Conservation (phyloP, 192 early-diverging fungal species). For the Linnemannia schmuckeri region DNA sequence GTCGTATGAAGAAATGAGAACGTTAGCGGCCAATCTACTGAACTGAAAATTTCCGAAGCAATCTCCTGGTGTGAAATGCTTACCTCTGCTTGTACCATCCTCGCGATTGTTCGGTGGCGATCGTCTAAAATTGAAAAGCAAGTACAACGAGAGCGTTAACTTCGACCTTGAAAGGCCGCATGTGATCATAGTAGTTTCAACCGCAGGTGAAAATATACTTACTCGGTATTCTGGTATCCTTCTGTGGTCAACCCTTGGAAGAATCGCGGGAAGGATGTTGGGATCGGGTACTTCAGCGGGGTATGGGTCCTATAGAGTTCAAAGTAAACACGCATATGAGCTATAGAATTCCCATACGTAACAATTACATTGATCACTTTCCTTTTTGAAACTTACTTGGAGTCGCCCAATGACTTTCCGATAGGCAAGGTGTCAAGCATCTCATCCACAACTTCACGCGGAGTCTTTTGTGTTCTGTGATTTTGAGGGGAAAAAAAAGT, state of each 20-base stretch:
- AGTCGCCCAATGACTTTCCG: constrained; percentile 46
- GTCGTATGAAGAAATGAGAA: too few relatives aligned
- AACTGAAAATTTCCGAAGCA: neutral
- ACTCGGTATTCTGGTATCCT: constrained; percentile 36
- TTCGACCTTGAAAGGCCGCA: neutral
- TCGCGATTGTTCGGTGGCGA: constrained; percentile 26
- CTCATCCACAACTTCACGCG: constrained; percentile 37
- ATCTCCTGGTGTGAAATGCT: neutral
- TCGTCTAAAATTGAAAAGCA: neutral
- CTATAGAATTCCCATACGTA: neutral
- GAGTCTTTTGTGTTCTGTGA: constrained; percentile 31
- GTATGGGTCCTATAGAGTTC: constrained; percentile 19
- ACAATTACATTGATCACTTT: neutral
- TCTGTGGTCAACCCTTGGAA: constrained; percentile 49
- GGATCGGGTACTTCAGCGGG: constrained; percentile 47
- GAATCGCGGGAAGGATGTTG: constrained; percentile 57
- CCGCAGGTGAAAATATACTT: neutral
- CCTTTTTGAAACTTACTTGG: constrained; percentile 5
- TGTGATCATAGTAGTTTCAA: neutral
- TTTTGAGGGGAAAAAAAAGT: neutral
- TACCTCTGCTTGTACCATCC: constrained; percentile 52
- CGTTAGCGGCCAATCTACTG: neutral
- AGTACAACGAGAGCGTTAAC: neutral
- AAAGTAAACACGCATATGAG: neutral
- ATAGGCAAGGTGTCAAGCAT: constrained; percentile 39